Conservation (phyloP, 768 basidiomycete species). For the Mycena vulgaris region DNA sequence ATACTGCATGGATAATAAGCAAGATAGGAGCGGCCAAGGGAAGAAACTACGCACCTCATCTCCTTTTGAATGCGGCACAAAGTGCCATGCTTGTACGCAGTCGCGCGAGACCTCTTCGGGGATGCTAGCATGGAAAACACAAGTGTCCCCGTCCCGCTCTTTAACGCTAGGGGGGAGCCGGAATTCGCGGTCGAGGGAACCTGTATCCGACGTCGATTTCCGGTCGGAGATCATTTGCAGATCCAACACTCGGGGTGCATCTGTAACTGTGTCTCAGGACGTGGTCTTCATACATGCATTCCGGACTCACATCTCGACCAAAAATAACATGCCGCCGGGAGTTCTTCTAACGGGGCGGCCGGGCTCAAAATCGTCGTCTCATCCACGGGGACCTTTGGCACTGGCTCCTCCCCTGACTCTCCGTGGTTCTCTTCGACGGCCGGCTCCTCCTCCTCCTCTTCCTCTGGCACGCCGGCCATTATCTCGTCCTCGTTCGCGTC, state of each 20-base stretch:
- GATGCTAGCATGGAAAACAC: slow-evolving; percentile 10
- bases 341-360: background rate
- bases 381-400: slow-evolving; percentile 3
- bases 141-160: slow-evolving; percentile 9
- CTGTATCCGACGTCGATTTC: background rate
- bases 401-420: slow-evolving; percentile 6
- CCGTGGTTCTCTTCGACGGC: slow-evolving; percentile 2
- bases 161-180: background rate
- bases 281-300: slow-evolving; percentile 12
- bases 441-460: slow-evolving; percentile 8
- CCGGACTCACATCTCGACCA: slow-evolving; percentile 9
- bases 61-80: slow-evolving; percentile 1
- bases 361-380: background rate
- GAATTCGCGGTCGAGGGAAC: background rate
- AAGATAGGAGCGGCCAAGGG: background rate
- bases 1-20: slow-evolving; percentile 11
- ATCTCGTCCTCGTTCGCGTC: too few relatives aligned
- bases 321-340: slow-evolving; percentile 4
- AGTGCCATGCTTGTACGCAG: background rate
- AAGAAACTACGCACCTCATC: slow-evolving; percentile 8
- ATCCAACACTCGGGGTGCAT: background rate
- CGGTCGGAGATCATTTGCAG: background rate
- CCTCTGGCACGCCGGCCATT: background rate
- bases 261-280: background rate
- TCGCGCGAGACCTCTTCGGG: background rate